Percentiles rank a stretch among this genome's conserved stretches.
phyloP scores from a whole-genome alignment of 805 yeast species.

The Torulaspora gathmanii region DNA sequence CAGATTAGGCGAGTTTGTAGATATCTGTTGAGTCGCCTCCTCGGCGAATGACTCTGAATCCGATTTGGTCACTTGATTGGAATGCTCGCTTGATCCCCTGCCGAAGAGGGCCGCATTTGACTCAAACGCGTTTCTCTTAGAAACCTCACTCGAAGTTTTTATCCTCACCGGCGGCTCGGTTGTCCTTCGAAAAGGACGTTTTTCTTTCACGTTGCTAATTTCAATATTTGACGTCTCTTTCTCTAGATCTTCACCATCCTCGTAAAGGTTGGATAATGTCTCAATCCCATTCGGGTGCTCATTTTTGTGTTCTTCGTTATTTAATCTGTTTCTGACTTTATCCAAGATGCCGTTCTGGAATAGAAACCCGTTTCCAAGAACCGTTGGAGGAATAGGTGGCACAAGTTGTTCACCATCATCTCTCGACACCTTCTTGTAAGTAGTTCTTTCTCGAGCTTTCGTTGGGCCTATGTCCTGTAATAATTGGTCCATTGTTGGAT shows the following conservation, averaged over 20 bases:
- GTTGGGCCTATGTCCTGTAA: conserved; percentile 17
- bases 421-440: conserved; percentile 23
- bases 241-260: conserved; percentile 22
- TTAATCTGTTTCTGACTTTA: conserved; percentile 25
- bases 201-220: background rate
- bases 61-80: background rate
- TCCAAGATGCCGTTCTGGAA: conserved; percentile 22
- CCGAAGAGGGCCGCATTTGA: too few species aligned
- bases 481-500: conserved; percentile 27
- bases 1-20: background rate
- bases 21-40: conserved; percentile 1
- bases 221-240: background rate
- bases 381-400: conserved; percentile 5
- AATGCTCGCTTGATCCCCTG: background rate
- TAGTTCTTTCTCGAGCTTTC: conserved; percentile 17
- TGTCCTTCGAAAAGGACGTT: background rate
- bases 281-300: conserved; percentile 10
- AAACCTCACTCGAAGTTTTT: too few species aligned
- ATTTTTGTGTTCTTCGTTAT: conserved; percentile 5
- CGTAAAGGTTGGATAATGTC: conserved; percentile 21
- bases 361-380: conserved; percentile 24
- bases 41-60: background rate
- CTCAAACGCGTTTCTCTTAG: too few species aligned
- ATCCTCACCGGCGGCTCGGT: background rate
- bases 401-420: conserved; percentile 10